Evolutionary conservation across 2,329 filamentous ascomycete species (phyloP), one percentile per base, ranked within the genome.

Genomic region (Venturia carpophila): DNA sequence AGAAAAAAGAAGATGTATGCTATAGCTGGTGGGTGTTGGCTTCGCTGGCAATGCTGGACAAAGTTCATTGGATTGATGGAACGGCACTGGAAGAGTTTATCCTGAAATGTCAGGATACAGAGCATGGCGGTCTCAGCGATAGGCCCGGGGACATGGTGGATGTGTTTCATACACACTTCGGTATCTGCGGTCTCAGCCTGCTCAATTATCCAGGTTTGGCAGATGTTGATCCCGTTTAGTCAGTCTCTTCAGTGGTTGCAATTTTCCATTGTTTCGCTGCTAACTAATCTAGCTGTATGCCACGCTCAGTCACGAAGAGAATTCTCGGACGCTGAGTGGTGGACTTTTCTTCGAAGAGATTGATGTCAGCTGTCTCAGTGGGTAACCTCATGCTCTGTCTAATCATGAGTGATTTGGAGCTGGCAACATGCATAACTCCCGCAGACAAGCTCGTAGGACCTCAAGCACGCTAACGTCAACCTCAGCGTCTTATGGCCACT

Each of bases 1-100:
- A 97, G 78, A 99, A 99, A 80, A 79, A 90, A 68, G 93, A 96
- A 74, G 94, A 99, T 75, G 93, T 96, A 17, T 99, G 94, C 79
- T 99, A 99, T 78, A 96, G 91, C 75, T 99, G 94, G 94, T 99
- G 94, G 94, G 94, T 97, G 56, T 79, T 93, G 72, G 93, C 90
- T 73, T 96, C 92, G 74, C 79, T 99, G 69, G 88, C 89, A 58
- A 97, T 97, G 83, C 90, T 99, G 69, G 87, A 84, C 64, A 87
- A 88, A 65, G 83, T 92, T 64, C 90, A 97, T 75, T 99, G 94
- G 94, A 95, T 99, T 73, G 91, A 99, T 78, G 84, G 87, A 62
- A 82, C 87, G 66, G 90, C 90, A 73, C 83, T 99, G 71, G 83
- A 87, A 63, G 75, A 77, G 30, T 99, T 96, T 76, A 97, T 99